phyloP scores from a whole-genome alignment of 805 yeast genomes.

The Candida cerambycidarum region DNA sequence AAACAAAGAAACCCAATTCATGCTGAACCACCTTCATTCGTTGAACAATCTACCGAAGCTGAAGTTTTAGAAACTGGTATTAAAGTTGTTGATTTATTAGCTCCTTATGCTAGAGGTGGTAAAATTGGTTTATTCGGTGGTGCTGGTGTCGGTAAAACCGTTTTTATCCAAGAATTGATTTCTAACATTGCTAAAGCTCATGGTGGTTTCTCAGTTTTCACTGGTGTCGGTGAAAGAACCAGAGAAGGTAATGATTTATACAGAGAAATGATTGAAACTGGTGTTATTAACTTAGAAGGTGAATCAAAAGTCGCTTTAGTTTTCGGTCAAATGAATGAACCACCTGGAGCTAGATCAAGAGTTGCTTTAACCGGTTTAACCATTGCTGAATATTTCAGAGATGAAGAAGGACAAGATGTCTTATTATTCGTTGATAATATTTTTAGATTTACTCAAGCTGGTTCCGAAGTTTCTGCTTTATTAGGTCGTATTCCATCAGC shows the following conservation, averaged over 20 bases:
- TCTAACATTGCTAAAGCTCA: conserved; percentile 99
- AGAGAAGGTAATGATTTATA: conserved; percentile 99
- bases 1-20: conserved; percentile 96
- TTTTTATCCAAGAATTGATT: conserved; percentile 98
- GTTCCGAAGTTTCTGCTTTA: conserved; percentile 99
- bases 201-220: conserved; percentile 99
- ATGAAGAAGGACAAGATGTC: conserved; percentile 99
- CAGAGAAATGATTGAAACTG: conserved; percentile 99
- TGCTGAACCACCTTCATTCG: conserved; percentile 95
- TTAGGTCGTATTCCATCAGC: conserved; percentile 99
- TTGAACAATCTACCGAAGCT: conserved; percentile 96
- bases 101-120: conserved; percentile 99
- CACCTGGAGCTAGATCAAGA: conserved; percentile 99
- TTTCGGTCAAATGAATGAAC: conserved; percentile 99
- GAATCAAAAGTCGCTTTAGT: conserved; percentile 99
- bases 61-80: conserved; percentile 99
- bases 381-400: conserved; percentile 99
- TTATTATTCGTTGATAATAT: conserved; percentile 98
- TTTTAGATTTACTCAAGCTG: conserved; percentile 99
- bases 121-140: conserved; percentile 99
- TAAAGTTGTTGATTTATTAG: conserved; percentile 98
- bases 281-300: conserved; percentile 99
- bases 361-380: conserved; percentile 99
- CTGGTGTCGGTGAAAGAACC: conserved; percentile 99
- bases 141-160: conserved; percentile 99